These are phyloP conservation scores for Nakazawaea ishiwadae DNA, from an alignment of 805 yeast genomes.

Conservation along the genomic window DNA sequence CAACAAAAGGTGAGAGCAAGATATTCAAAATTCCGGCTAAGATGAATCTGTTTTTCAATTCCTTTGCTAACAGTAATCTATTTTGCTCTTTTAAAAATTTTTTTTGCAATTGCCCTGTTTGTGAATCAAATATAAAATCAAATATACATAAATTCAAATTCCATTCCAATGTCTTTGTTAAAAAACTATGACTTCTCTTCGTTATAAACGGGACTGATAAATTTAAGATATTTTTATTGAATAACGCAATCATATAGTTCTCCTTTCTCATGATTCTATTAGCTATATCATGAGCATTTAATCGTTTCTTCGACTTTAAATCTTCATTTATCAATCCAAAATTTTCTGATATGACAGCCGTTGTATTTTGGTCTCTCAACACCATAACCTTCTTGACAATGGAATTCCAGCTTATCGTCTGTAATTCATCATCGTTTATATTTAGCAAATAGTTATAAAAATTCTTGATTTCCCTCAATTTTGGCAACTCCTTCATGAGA, in stretches of 20 bases:
- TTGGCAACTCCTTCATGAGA: slow-evolving; percentile 51
- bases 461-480: slow-evolving; percentile 66
- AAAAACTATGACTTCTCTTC: slow-evolving; percentile 20
- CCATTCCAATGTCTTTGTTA: slow-evolving; percentile 94
- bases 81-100: slow-evolving; percentile 67
- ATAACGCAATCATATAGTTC: slow-evolving; percentile 86
- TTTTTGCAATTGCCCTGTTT: slow-evolving; percentile 75
- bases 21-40: slow-evolving; percentile 86
- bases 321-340: slow-evolving; percentile 37
- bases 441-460: slow-evolving; percentile 72
- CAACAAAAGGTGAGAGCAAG: slow-evolving; percentile 79
- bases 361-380: slow-evolving; percentile 79
- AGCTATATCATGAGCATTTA: slow-evolving; percentile 92
- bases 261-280: slow-evolving; percentile 95
- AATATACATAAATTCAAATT: slow-evolving; percentile 82
- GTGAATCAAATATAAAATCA: slow-evolving; percentile 75
- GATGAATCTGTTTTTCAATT: slow-evolving; percentile 73
- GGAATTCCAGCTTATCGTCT: slow-evolving; percentile 90
- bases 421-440: slow-evolving; percentile 76
- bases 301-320: slow-evolving; percentile 62
- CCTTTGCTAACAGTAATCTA: slow-evolving; percentile 60
- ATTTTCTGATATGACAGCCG: slow-evolving; percentile 54
- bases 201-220: slow-evolving; percentile 52
- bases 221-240: slow-evolving; percentile 72
- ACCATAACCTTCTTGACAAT: slow-evolving; percentile 73